Percentiles rank a stretch among this genome's conserved stretches.
Conservation (phyloP, 176 grass and related monocot species). For the Pontederia crassipes region DNA sequence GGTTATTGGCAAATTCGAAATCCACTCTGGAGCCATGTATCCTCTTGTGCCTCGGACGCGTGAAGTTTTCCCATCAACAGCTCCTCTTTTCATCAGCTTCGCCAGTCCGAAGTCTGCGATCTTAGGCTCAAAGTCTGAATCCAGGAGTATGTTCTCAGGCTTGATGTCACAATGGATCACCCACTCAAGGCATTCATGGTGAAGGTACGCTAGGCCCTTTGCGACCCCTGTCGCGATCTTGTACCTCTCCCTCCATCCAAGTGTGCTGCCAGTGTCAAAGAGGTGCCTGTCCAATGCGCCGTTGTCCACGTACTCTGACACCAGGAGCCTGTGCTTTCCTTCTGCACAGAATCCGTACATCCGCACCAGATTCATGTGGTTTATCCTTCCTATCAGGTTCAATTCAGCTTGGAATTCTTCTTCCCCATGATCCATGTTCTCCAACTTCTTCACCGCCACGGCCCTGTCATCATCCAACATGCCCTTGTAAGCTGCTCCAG, state of each 20-base stretch:
- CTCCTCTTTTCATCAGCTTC: too few species aligned
- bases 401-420: constrained; percentile 46
- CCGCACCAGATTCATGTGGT: constrained; percentile 53
- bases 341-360: constrained; percentile 41
- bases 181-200: too few species aligned
- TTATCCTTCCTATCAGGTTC: constrained; percentile 36
- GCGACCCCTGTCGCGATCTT: background rate
- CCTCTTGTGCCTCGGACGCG: constrained; percentile 37
- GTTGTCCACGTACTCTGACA: constrained; percentile 37
- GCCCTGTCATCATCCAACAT: constrained; percentile 17
- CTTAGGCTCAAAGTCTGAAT: too few species aligned
- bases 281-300: constrained; percentile 26
- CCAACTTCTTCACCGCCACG: constrained; percentile 37
- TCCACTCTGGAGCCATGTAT: constrained; percentile 57
- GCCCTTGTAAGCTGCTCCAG: constrained; percentile 42
- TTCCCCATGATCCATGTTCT: constrained; percentile 28
- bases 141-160: too few species aligned
- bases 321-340: constrained; percentile 28
- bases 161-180: too few species aligned
- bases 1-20: constrained; percentile 39
- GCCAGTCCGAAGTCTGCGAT: too few species aligned
- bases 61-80: too few species aligned
- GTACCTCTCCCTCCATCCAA: background rate
- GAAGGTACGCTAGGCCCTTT: too few species aligned
- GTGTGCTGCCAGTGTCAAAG: background rate